These are phyloP conservation scores for Ceratocystis huliohia DNA, from an alignment of 2,329 filamentous ascomycete genomes.

Conservation along the genomic window DNA sequence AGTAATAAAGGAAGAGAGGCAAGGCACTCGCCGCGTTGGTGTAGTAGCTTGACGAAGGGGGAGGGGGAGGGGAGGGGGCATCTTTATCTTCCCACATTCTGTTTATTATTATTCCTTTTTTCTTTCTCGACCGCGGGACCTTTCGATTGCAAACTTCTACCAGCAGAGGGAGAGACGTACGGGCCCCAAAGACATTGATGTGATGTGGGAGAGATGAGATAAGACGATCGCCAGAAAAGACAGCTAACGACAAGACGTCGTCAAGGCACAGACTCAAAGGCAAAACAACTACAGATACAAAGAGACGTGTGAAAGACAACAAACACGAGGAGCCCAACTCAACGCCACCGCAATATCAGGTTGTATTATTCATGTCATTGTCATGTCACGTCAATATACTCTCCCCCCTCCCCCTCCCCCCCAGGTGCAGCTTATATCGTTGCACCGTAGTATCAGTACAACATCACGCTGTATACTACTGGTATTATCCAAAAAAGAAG, in stretches of 20 bases:
- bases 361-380: conserved; percentile 8
- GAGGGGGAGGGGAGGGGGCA: no score
- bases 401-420: neutral
- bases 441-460: neutral
- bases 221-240: no score
- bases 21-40: neutral
- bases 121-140: neutral
- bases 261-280: no score
- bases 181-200: neutral
- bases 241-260: no score
- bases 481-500: neutral
- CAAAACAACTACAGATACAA: neutral
- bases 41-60: no score
- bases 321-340: neutral
- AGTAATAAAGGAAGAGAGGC: neutral
- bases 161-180: neutral
- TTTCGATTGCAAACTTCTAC: neutral
- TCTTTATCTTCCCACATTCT: no score
- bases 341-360: neutral
- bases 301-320: neutral
- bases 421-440: neutral
- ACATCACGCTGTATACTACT: neutral
- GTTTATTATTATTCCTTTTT: neutral
- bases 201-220: no score
- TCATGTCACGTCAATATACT: conserved; percentile 4